Percentiles rank a stretch among this genome's conserved stretches.
Evolutionary conservation across 164 flowering plant genomes (phyloP).

Genomic region (Pachysandra terminalis): DNA sequence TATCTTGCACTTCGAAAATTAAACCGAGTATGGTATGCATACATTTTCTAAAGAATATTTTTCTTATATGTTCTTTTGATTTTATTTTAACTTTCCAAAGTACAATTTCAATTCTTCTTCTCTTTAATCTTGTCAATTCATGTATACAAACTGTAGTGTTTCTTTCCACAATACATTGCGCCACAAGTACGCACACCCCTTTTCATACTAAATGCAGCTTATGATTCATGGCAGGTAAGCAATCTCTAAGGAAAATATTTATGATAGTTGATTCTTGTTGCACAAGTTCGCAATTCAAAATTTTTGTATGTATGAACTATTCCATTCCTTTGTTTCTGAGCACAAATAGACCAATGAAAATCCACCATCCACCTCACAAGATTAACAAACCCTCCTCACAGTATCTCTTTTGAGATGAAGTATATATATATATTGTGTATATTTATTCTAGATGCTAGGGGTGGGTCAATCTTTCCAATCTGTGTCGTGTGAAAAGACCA

Average conservation of each 20-base stretch:
- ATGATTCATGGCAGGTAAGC: constrained; percentile 96
- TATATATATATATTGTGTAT: too few relatives aligned
- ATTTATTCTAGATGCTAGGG: too few relatives aligned
- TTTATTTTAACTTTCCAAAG: neutral
- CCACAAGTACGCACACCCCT: constrained; percentile 61
- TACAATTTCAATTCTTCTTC: neutral
- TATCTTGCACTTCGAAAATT: constrained; percentile 61
- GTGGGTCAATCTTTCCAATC: too few relatives aligned
- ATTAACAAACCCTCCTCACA: too few relatives aligned
- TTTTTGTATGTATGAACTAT: too few relatives aligned
- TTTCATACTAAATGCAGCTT: constrained; percentile 82
- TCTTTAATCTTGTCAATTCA: constrained; percentile 3
- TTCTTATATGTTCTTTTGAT: neutral
- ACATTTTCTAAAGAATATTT: neutral
- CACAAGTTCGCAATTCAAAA: too few relatives aligned
- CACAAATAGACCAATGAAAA: too few relatives aligned
- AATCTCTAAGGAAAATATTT: neutral
- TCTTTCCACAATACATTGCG: constrained; percentile 76
- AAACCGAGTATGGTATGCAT: constrained; percentile 58
- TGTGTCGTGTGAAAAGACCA: too few relatives aligned
- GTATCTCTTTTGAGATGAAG: too few relatives aligned
- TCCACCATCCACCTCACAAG: too few relatives aligned
- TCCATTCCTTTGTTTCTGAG: too few relatives aligned
- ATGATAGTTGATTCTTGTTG: too few relatives aligned
- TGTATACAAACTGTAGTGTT: constrained; percentile 53